phyloP scores from a whole-genome alignment of 164 flowering plant genomes.

The Umbilicus rupestris region DNA sequence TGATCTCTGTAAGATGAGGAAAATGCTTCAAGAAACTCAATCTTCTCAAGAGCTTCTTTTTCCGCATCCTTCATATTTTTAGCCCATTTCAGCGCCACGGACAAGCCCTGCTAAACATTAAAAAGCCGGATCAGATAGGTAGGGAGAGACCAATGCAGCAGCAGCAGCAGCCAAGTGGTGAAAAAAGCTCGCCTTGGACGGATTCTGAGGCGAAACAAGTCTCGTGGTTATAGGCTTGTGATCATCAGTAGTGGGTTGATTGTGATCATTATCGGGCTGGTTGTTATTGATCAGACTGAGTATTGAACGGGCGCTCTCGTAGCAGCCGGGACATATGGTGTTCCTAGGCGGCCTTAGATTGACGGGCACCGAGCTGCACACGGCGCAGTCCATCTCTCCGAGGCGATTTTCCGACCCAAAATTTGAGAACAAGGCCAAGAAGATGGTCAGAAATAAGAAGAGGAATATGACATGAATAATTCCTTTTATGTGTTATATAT shows the following conservation, averaged over 20 bases:
- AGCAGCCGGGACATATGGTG: conserved; percentile 57
- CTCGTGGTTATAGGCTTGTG: background rate
- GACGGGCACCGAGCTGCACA: conserved; percentile 51
- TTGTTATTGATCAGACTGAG: conserved; percentile 36
- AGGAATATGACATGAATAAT: no score
- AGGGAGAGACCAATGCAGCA: background rate
- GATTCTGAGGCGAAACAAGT: conserved; percentile 23
- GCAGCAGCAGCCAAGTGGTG: background rate
- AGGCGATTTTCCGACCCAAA: background rate
- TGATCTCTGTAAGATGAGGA: conserved; percentile 37
- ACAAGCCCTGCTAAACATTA: conserved; percentile 38
- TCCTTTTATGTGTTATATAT: background rate
- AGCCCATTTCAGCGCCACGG: conserved; percentile 41
- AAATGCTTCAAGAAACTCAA: conserved; percentile 41
- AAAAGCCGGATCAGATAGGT: background rate
- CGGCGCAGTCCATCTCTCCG: conserved; percentile 52
- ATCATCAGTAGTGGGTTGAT: conserved; percentile 5
- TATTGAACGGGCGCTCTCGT: conserved; percentile 50
- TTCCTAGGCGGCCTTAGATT: conserved; percentile 72
- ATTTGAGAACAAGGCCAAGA: background rate
- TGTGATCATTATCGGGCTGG: conserved; percentile 15
- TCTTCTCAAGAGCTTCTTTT: conserved; percentile 36
- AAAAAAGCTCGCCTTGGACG: conserved; percentile 39
- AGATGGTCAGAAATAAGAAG: background rate
- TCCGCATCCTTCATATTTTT: conserved; percentile 47